These are phyloP conservation scores for Sphagnum contortum DNA, from an alignment of 225 moss, liverwort and hornwort genomes.

Conservation along the genomic window DNA sequence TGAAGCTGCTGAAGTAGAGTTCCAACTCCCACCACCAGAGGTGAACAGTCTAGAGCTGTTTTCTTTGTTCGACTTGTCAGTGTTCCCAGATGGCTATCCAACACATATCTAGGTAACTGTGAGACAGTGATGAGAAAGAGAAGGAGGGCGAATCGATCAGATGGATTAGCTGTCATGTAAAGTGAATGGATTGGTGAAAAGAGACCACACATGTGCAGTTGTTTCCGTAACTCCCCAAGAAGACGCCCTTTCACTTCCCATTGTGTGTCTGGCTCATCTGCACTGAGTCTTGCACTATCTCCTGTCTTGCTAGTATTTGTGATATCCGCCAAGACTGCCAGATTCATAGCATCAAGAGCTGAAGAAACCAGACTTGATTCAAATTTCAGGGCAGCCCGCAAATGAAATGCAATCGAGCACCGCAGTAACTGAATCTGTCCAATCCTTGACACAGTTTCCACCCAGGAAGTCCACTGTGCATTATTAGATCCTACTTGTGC, in stretches of 20 bases:
- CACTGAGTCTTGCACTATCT: conserved; percentile 23
- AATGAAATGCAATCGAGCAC: conserved; percentile 64
- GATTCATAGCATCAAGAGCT: conserved; percentile 77
- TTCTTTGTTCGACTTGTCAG: conserved; percentile 92
- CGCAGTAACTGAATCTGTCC: conserved; percentile 92
- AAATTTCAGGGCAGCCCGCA: conserved; percentile 76
- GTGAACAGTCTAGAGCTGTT: conserved; percentile 79
- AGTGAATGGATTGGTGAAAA: conserved; percentile 55
- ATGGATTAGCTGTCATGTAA: conserved; percentile 52
- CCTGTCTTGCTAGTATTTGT: conserved; percentile 17
- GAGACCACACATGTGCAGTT: conserved; percentile 77
- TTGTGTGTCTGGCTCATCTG: conserved; percentile 4
- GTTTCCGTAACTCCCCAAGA: conserved; percentile 75
- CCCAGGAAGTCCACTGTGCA: conserved; percentile 59
- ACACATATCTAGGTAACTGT: conserved; percentile 79
- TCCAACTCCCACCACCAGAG: conserved; percentile 81
- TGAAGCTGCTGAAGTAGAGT: conserved; percentile 84
- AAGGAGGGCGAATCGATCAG: conserved; percentile 48
- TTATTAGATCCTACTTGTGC: conserved; percentile 44
- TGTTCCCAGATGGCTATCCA: conserved; percentile 85
- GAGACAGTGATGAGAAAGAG: conserved; percentile 87
- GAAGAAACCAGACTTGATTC: conserved; percentile 63
- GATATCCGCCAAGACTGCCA: conserved; percentile 63
- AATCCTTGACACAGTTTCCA: conserved; percentile 62
- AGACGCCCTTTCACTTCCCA: conserved; percentile 62